Evolutionary conservation across 1,139 yeast species (phyloP), one percentile per base, ranked within the genome.

Genomic region (Debaryomyces robertsiae): DNA sequence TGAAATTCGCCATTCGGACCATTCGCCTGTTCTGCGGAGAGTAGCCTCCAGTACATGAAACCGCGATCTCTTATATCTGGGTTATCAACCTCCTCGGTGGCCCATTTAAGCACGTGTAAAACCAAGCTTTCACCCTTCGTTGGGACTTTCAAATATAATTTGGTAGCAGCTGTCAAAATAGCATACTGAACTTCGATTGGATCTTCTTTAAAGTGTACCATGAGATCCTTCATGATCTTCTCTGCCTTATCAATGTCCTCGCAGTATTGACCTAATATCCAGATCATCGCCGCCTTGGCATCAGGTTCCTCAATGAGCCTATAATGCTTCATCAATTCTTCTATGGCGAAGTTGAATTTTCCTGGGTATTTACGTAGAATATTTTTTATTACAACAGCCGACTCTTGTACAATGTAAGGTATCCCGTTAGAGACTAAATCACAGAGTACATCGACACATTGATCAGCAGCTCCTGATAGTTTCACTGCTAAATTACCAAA

Each of bases 51-150:
- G 60, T 91, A 91, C 65, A 89, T 81, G 55, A 71, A 85, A 0
- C 94, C 96, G 34, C 96, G 66, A 50, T 88, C 95, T 47, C 97
- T 74, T 11, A 90, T 65, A 61, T 91, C 98, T 0, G 97, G 96
- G 52, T 69, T 74, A 48, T 83, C 82, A 0, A 75, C 70, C 15
- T 82, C 86, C 50, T 88, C 95, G 0, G 95, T 86, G 3, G 91
- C 87, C 65, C 75, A 66, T 55, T 81, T 83, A 43, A 90, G 65
- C 0, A 85, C 70, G 30, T 72, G 68, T 27, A 89, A 67, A 2
- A 89, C 79, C 15, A 82, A 55, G 1, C 65, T 55, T 52, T 85
- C 88, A 6, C 83, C 83, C 29, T 56, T 65, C 4, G 72, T 64
- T 0, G 91, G 89, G 24, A 67, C 57, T 33, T 75, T 67, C 19